Conservation (phyloP, 768 basidiomycete species). For the Amanita exitialis region DNA sequence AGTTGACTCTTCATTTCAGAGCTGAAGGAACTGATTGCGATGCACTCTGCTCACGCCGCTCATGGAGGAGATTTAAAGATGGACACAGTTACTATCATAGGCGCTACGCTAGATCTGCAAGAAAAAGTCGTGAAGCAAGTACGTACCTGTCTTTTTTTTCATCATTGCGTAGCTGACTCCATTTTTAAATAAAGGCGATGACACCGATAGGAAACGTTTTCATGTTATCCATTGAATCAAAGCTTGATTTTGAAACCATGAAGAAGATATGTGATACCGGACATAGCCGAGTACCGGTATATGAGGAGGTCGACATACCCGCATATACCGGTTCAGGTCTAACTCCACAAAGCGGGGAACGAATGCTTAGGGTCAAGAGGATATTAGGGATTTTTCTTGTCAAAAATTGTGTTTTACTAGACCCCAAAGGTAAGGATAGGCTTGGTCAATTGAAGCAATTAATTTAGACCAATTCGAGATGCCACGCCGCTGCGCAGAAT, state of each 20-base stretch:
- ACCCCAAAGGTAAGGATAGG: constrained; percentile 55
- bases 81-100: constrained; percentile 86
- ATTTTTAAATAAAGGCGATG: constrained; percentile 50
- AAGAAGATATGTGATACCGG: constrained; percentile 70
- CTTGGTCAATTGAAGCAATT: neutral
- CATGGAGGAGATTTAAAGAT: constrained; percentile 80
- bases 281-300: constrained; percentile 78
- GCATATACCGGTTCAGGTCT: constrained; percentile 20
- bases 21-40: constrained; percentile 83
- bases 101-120: constrained; percentile 81
- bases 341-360: constrained; percentile 5
- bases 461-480: constrained; percentile 29
- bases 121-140: constrained; percentile 74
- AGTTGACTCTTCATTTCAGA: constrained; percentile 25
- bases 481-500: constrained; percentile 76
- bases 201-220: constrained; percentile 73
- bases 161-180: neutral
- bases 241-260: constrained; percentile 72
- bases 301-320: constrained; percentile 64
- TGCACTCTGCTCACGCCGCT: constrained; percentile 65
- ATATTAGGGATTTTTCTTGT: constrained; percentile 83
- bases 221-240: constrained; percentile 82
- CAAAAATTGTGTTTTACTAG: constrained; percentile 82
- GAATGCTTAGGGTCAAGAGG: constrained; percentile 55
- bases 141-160: constrained; percentile 6